Percentiles rank a stretch among this genome's conserved stretches.
Evolutionary conservation across 345 rosid species (phyloP).

Genomic region (Pistacia atlantica): DNA sequence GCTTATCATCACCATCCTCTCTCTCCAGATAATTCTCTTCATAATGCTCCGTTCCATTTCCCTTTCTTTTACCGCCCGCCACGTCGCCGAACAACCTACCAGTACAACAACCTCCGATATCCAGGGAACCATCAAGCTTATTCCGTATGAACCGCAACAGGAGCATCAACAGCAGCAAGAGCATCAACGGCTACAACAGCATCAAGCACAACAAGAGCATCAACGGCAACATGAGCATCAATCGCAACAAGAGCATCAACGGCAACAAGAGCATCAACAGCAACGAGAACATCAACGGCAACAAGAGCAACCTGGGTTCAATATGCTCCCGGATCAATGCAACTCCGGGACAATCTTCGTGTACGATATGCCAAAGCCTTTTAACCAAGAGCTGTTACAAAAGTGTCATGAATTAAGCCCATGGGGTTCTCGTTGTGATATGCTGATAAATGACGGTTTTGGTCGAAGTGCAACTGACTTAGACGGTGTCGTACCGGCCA

Average conservation of each 20-base stretch:
- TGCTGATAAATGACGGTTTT: slow-evolving; percentile 69
- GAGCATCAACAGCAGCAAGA: too few relatives aligned
- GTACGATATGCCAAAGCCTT: slow-evolving; percentile 68
- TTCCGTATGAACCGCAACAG: too few relatives aligned
- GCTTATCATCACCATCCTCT: slow-evolving; percentile 58
- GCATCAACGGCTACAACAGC: too few relatives aligned
- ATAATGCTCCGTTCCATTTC: slow-evolving; percentile 56
- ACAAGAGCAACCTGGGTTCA: too few relatives aligned
- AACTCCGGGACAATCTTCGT: slow-evolving; percentile 65
- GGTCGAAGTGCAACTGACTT: slow-evolving; percentile 61
- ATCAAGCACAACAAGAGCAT: too few relatives aligned
- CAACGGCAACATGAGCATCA: too few relatives aligned
- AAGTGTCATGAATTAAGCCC: slow-evolving; percentile 77
- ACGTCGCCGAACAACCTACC: slow-evolving; percentile 14
- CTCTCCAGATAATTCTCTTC: slow-evolving; percentile 62
- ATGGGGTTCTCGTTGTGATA: slow-evolving; percentile 89
- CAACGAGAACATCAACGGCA: too few relatives aligned
- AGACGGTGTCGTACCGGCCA: slow-evolving; percentile 51
- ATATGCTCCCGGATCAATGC: slow-evolving; percentile 39
- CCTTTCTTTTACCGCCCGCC: slow-evolving; percentile 28
- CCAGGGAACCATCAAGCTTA: neutral
- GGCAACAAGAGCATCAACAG: too few relatives aligned
- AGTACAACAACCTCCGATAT: neutral
- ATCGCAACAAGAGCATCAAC: too few relatives aligned
- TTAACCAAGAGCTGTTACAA: slow-evolving; percentile 64